A percentile compares a stretch with the other conserved stretches of the same genome.
Evolutionary conservation across 2,329 filamentous ascomycete species (phyloP).

Genomic region (Pseudogymnoascus sp.): DNA sequence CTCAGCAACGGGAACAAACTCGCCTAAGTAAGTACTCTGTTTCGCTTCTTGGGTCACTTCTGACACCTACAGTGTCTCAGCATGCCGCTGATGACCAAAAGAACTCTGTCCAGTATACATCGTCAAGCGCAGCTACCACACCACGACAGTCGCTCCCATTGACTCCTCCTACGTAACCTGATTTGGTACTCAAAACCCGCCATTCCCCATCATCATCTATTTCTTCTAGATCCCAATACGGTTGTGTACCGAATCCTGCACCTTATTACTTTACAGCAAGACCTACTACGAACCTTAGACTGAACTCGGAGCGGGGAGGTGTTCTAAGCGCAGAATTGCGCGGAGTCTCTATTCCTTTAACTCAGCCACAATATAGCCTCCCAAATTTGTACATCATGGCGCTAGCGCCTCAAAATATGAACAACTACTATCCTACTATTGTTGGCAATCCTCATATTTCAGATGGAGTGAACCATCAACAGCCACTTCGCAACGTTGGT

Average conservation of each 20-base stretch:
- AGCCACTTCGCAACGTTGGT: not conserved
- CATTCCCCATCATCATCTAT: not conserved
- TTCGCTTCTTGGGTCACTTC: not conserved
- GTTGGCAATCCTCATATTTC: not conserved
- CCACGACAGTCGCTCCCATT: not conserved
- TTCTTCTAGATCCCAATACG: not conserved
- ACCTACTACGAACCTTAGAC: not conserved
- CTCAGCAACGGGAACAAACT: conserved; percentile 35
- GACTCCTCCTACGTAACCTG: not conserved
- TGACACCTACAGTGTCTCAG: not conserved
- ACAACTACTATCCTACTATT: not conserved
- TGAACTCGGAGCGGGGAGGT: not conserved
- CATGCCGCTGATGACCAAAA: not conserved
- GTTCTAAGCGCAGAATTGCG: not conserved
- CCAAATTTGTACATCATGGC: not conserved
- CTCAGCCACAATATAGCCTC: not conserved
- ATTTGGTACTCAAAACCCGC: not conserved
- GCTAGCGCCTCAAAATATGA: not conserved
- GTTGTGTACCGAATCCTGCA: not conserved
- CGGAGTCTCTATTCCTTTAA: not conserved
- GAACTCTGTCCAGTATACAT: not conserved
- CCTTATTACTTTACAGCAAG: not conserved
- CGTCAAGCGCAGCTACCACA: not conserved
- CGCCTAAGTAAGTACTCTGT: not conserved
- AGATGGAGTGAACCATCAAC: not conserved